A percentile compares a stretch with the other conserved stretches of the same genome.
Conservation (phyloP, 345 rosid species). For the Linum trigynum region DNA sequence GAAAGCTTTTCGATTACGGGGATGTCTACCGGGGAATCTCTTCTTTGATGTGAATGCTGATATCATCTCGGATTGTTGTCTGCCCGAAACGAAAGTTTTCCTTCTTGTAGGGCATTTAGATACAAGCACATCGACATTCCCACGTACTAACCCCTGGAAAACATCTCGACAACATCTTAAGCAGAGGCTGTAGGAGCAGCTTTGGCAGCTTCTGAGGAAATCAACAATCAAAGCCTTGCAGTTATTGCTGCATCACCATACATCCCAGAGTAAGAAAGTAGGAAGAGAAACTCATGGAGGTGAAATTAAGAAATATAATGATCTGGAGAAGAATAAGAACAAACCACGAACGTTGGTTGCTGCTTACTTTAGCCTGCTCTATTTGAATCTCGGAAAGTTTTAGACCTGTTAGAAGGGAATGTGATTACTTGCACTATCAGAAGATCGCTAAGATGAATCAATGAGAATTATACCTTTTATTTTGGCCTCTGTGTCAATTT, state of each 20-base stretch:
- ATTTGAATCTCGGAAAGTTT: slow-evolving; percentile 39
- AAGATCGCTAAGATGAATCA: slow-evolving; percentile 10
- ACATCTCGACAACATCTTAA: slow-evolving; percentile 52
- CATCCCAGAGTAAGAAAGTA: slow-evolving; percentile 14
- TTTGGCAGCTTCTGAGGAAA: slow-evolving; percentile 60
- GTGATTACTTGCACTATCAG: not conserved
- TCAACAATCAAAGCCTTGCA: slow-evolving; percentile 48
- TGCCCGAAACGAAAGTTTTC: slow-evolving; percentile 23
- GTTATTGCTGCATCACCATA: slow-evolving; percentile 36
- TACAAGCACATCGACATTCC: slow-evolving; percentile 26
- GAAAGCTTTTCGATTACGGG: slow-evolving; percentile 26
- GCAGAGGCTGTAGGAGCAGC: slow-evolving; percentile 54
- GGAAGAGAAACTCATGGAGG: slow-evolving; percentile 11
- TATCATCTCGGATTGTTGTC: slow-evolving; percentile 25
- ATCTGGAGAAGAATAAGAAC: slow-evolving; percentile 11
- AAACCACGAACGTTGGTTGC: slow-evolving; percentile 48
- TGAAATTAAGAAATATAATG: slow-evolving; percentile 1
- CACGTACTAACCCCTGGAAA: slow-evolving; percentile 32
- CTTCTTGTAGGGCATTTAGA: slow-evolving; percentile 28
- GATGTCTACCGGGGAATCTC: slow-evolving; percentile 15
- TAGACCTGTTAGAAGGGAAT: slow-evolving; percentile 35
- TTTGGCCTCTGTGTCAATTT: slow-evolving; percentile 62
- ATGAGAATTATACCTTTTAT: slow-evolving; percentile 37
- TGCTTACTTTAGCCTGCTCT: slow-evolving; percentile 35
- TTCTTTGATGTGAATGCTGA: slow-evolving; percentile 17